A percentile compares a stretch with the other conserved stretches of the same genome.
Evolutionary conservation across 495 filamentous ascomycete genomes (phyloP).

Genomic region (Cenococcum geophilum): DNA sequence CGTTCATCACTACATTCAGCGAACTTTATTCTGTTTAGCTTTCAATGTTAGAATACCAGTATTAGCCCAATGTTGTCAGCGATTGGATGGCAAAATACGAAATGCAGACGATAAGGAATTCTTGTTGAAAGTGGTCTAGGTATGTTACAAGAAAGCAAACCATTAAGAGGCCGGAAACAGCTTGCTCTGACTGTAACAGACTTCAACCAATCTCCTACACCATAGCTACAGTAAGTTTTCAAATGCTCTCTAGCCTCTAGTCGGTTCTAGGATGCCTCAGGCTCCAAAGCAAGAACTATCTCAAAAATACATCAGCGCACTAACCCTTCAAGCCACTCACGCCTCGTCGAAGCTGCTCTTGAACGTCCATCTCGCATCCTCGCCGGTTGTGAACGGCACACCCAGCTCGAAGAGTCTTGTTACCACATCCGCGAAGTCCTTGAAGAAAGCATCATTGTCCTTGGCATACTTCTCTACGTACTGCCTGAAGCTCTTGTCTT

Average conservation of each 20-base stretch:
- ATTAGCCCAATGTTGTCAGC: no score
- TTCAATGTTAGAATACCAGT: no score
- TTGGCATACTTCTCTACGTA: constrained; percentile 88
- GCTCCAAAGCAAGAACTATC: constrained; percentile 3
- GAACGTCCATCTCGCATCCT: constrained; percentile 66
- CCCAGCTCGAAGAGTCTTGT: constrained; percentile 88
- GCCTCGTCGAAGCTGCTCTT: constrained; percentile 48
- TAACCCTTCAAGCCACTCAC: neutral
- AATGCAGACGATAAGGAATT: no score
- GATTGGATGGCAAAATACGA: no score
- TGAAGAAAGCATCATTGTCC: constrained; percentile 88
- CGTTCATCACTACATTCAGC: no score
- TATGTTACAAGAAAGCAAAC: constrained; percentile 10
- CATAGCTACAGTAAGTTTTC: neutral
- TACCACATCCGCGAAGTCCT: constrained; percentile 76
- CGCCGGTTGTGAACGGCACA: constrained; percentile 72
- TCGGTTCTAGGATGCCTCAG: constrained; percentile 2
- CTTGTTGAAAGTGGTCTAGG: neutral
- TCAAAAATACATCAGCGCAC: neutral
- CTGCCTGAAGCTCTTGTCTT: constrained; percentile 81
- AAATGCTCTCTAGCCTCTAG: neutral
- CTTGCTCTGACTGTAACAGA: constrained; percentile 1
- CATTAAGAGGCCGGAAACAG: neutral
- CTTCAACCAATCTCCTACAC: neutral
- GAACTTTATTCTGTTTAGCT: no score